These are phyloP conservation scores for Zymoseptoria ardabiliae DNA, from an alignment of 2,329 filamentous ascomycete genomes.

Conservation along the genomic window DNA sequence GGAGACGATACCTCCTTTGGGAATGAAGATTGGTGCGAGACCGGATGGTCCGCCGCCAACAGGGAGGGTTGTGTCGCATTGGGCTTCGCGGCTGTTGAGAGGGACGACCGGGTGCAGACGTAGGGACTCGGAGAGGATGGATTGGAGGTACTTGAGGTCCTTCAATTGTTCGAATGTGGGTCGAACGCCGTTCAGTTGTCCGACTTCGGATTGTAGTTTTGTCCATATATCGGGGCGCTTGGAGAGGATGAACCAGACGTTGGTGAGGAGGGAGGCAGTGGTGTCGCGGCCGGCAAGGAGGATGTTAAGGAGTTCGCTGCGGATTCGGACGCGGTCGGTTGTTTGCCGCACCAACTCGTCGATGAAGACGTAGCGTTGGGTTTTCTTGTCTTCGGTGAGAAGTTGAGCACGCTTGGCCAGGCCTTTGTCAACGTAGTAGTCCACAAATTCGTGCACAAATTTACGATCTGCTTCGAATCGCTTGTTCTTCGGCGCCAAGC, in stretches of 20 bases:
- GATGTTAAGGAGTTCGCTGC: conserved; percentile 45
- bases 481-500: conserved; percentile 23
- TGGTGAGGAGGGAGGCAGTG: conserved; percentile 45
- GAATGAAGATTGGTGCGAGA: conserved; percentile 54
- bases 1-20: conserved; percentile 57
- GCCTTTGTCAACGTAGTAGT: conserved; percentile 42
- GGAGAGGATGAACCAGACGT: conserved; percentile 34
- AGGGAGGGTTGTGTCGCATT: conserved; percentile 68
- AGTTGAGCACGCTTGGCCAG: conserved; percentile 28
- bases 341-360: conserved; percentile 42
- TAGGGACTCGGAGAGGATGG: conserved; percentile 68
- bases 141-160: conserved; percentile 37
- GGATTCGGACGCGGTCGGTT: conserved; percentile 40
- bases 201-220: conserved; percentile 26
- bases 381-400: conserved; percentile 27
- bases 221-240: conserved; percentile 26
- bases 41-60: conserved; percentile 50
- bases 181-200: conserved; percentile 15
- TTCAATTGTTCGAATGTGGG: conserved; percentile 39
- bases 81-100: conserved; percentile 67
- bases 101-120: conserved; percentile 72
- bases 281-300: conserved; percentile 49
- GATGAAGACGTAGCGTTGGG: conserved; percentile 42
- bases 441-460: conserved; percentile 41
- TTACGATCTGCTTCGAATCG: conserved; percentile 35